These are phyloP conservation scores for Fusarium camptoceras DNA, from an alignment of 2,329 filamentous ascomycete species.

Conservation along the genomic window DNA sequence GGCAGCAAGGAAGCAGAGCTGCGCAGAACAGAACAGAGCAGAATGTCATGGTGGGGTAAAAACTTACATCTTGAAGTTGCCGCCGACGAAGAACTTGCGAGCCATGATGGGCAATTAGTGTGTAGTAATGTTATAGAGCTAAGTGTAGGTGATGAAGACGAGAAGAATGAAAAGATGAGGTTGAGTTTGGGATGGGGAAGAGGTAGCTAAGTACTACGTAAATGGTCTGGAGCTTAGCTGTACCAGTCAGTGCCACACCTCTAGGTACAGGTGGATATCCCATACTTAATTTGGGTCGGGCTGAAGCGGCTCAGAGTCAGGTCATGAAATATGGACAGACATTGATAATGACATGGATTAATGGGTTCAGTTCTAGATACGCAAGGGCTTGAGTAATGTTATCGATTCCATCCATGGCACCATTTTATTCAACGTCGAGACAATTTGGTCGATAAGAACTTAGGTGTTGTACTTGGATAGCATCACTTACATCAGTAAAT, in stretches of 20 bases:
- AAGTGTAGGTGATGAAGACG: slow-evolving; percentile 7
- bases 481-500: slow-evolving; percentile 15
- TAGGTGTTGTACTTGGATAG: neutral
- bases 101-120: slow-evolving; percentile 73
- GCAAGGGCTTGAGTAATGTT: neutral
- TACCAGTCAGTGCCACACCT: neutral
- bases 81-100: slow-evolving; percentile 97
- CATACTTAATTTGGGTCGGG: slow-evolving; percentile 28
- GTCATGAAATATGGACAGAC: slow-evolving; percentile 39
- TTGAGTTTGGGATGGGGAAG: slow-evolving; percentile 21
- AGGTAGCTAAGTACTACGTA: slow-evolving; percentile 30
- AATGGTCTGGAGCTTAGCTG: slow-evolving; percentile 28
- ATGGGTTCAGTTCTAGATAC: slow-evolving; percentile 5
- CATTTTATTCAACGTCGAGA: neutral
- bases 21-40: slow-evolving; percentile 25
- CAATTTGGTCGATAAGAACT: neutral
- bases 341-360: slow-evolving; percentile 23
- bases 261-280: slow-evolving; percentile 22
- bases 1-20: slow-evolving; percentile 22
- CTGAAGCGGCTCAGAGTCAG: slow-evolving; percentile 38
- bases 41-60: slow-evolving; percentile 45
- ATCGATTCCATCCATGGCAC: neutral
- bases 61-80: slow-evolving; percentile 98
- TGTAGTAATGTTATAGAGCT: slow-evolving; percentile 6
- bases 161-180: slow-evolving; percentile 12